Percentiles rank a stretch among this genome's conserved stretches.
Evolutionary conservation across 495 filamentous ascomycete species (phyloP).

Genomic region (Umbilicaria muhlenbergii): DNA sequence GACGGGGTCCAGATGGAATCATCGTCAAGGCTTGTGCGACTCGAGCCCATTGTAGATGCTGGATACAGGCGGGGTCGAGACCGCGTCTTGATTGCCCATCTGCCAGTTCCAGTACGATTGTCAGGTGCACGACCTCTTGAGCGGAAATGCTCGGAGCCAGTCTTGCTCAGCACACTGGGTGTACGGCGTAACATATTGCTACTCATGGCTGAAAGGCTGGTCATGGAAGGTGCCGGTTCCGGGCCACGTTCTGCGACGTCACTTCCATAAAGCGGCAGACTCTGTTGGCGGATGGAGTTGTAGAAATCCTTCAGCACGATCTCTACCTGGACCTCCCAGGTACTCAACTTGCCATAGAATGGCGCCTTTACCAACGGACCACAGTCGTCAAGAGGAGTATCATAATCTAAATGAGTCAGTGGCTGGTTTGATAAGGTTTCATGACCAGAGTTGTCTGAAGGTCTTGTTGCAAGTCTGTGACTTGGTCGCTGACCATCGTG

Average conservation of each 20-base stretch:
- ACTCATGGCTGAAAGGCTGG: slow-evolving; percentile 30
- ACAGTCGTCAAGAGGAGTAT: slow-evolving; percentile 10
- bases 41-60: slow-evolving; percentile 70
- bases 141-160: slow-evolving; percentile 58
- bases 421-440: not conserved
- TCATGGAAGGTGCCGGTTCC: slow-evolving; percentile 20
- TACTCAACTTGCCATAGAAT: slow-evolving; percentile 59
- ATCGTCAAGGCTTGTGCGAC: slow-evolving; percentile 72
- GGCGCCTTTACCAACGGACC: slow-evolving; percentile 63
- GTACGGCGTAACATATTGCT: slow-evolving; percentile 56
- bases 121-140: slow-evolving; percentile 56
- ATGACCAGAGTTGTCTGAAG: slow-evolving; percentile 9
- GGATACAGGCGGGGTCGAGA: slow-evolving; percentile 70
- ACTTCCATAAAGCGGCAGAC: slow-evolving; percentile 64
- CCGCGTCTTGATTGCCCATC: slow-evolving; percentile 75
- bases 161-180: slow-evolving; percentile 83
- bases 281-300: slow-evolving; percentile 69
- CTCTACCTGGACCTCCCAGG: slow-evolving; percentile 85
- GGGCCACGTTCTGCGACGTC: slow-evolving; percentile 24
- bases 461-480: slow-evolving; percentile 9
- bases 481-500: slow-evolving; percentile 11
- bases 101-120: slow-evolving; percentile 43
- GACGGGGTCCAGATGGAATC: slow-evolving; percentile 91
- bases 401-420: slow-evolving; percentile 8
- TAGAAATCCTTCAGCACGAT: slow-evolving; percentile 85